Evolutionary conservation across 768 basidiomycete species (phyloP).

Genomic region (Trametes sanguinea): DNA sequence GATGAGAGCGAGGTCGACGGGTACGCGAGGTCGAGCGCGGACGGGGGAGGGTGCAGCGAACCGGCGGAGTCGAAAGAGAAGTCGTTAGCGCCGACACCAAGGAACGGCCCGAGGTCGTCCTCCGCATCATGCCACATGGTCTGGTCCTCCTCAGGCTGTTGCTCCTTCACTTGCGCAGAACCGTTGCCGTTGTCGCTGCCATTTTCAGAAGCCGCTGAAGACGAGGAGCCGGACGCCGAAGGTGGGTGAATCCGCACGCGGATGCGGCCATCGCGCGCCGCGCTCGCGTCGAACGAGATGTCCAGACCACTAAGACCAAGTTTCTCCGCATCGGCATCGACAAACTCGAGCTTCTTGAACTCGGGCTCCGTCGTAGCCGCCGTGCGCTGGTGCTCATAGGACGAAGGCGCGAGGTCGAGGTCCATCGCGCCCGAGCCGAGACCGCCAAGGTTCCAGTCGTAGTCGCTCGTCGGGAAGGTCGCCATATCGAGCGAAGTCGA

Average conservation of each 20-base stretch:
- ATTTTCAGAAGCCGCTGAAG: slow-evolving; percentile 33
- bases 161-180: slow-evolving; percentile 22
- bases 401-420: slow-evolving; percentile 32
- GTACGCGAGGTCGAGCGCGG: slow-evolving; percentile 3
- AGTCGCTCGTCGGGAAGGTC: slow-evolving; percentile 34
- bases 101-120: slow-evolving; percentile 53
- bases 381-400: slow-evolving; percentile 21
- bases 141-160: slow-evolving; percentile 27
- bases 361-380: slow-evolving; percentile 26
- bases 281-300: slow-evolving; percentile 71
- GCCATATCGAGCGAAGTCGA: slow-evolving; percentile 42
- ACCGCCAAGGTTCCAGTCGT: slow-evolving; percentile 46
- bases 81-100: slow-evolving; percentile 47
- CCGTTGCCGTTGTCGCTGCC: slow-evolving; percentile 27
- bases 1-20: slow-evolving; percentile 3
- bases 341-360: slow-evolving; percentile 64
- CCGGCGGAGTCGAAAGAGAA: slow-evolving; percentile 14
- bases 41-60: neutral
- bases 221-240: slow-evolving; percentile 37
- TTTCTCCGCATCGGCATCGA: slow-evolving; percentile 50
- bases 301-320: slow-evolving; percentile 54
- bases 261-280: slow-evolving; percentile 68
- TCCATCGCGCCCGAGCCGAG: slow-evolving; percentile 32
- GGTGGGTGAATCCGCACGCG: slow-evolving; percentile 70
- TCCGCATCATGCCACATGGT: slow-evolving; percentile 36